Conservation (phyloP, 2,329 filamentous ascomycete genomes). For the Didymella pinodella region DNA sequence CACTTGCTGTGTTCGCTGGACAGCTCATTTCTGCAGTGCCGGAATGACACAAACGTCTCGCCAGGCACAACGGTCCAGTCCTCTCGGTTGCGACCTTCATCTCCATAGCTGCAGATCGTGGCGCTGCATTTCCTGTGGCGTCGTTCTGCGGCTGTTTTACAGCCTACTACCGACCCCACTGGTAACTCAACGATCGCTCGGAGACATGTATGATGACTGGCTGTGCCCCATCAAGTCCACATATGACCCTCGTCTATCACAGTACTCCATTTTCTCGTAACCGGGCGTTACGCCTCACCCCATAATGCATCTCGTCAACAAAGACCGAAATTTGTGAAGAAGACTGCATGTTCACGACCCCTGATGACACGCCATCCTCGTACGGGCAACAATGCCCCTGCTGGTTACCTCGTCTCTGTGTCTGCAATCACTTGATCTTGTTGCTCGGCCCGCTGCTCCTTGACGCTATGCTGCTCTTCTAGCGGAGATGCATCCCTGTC, state of each 20-base stretch:
- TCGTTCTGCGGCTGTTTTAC: slow-evolving; percentile 30
- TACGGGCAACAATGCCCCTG: slow-evolving; percentile 38
- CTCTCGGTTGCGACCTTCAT: slow-evolving; percentile 31
- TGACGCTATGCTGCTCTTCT: slow-evolving; percentile 48
- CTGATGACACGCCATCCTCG: slow-evolving; percentile 37
- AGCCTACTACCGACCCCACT: slow-evolving; percentile 26
- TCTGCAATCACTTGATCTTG: slow-evolving; percentile 49
- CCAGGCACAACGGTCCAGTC: slow-evolving; percentile 36
- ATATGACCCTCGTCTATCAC: slow-evolving; percentile 26
- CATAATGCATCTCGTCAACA: slow-evolving; percentile 47
- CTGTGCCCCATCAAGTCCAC: slow-evolving; percentile 14
- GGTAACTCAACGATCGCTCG: slow-evolving; percentile 37
- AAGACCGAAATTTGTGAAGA: slow-evolving; percentile 18
- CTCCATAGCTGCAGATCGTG: slow-evolving; percentile 28
- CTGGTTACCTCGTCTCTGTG: slow-evolving; percentile 38
- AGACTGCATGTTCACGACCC: slow-evolving; percentile 22
- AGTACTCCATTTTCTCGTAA: slow-evolving; percentile 12
- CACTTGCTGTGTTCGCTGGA: slow-evolving; percentile 27
- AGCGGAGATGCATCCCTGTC: slow-evolving; percentile 49
- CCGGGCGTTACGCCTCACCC: slow-evolving; percentile 43
- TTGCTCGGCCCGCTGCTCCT: slow-evolving; percentile 52
- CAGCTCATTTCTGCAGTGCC: slow-evolving; percentile 35
- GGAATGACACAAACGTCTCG: slow-evolving; percentile 36
- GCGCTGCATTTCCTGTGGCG: slow-evolving; percentile 44
- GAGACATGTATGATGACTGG: slow-evolving; percentile 36